A percentile compares a stretch with the other conserved stretches of the same genome.
Conservation (phyloP, 371 early-diverging fungal species). For the Rhizopus delemar region DNA sequence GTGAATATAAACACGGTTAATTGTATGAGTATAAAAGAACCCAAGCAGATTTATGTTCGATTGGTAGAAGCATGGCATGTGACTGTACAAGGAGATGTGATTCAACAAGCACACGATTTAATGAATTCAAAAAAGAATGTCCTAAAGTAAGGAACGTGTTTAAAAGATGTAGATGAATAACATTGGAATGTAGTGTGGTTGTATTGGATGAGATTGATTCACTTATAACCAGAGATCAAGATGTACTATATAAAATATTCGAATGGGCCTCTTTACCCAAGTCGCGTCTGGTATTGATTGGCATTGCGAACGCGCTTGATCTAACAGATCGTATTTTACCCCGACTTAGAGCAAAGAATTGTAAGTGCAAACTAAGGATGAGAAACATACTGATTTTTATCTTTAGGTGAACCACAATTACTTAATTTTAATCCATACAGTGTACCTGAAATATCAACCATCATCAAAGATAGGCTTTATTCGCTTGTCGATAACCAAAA, state of each 20-base stretch:
- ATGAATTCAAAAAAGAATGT: conserved; percentile 38
- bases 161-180: not conserved
- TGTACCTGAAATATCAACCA: conserved; percentile 76
- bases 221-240: conserved; percentile 75
- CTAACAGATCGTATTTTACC: conserved; percentile 88
- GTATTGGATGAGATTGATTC: conserved; percentile 94
- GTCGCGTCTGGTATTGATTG: conserved; percentile 79
- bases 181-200: conserved; percentile 55
- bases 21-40: conserved; percentile 82
- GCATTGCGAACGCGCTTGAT: conserved; percentile 96
- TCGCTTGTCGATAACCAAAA: conserved; percentile 34
- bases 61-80: conserved; percentile 55
- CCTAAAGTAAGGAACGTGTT: conserved; percentile 41
- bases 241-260: conserved; percentile 89
- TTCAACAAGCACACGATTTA: conserved; percentile 40
- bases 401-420: conserved; percentile 69
- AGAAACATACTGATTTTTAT: conserved; percentile 3
- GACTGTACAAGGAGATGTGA: conserved; percentile 24
- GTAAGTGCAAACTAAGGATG: conserved; percentile 30
- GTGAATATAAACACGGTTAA: conserved; percentile 69
- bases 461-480: conserved; percentile 79
- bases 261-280: conserved; percentile 67
- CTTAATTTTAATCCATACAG: conserved; percentile 87
- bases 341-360: conserved; percentile 79
- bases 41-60: conserved; percentile 67